Percentiles rank a stretch among this genome's conserved stretches.
Evolutionary conservation across 1,284 basidiomycete species (phyloP).

Genomic region (Marasmius tenuissimus): DNA sequence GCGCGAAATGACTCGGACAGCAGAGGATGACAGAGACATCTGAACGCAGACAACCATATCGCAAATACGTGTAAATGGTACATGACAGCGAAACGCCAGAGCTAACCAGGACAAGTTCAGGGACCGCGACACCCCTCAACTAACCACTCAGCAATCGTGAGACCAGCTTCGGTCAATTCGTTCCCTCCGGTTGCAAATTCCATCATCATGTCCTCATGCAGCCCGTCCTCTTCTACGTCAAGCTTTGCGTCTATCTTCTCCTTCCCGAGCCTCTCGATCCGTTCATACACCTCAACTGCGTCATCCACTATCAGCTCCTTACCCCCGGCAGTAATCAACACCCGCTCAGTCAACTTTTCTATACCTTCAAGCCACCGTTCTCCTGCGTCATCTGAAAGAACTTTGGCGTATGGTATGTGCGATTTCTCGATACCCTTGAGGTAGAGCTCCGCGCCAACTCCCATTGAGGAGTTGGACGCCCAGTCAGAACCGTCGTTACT

Average conservation of each 20-base stretch:
- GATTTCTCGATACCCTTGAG: constrained; percentile 13
- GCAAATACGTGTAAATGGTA: too few species aligned
- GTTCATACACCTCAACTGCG: constrained; percentile 8
- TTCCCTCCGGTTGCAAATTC: constrained; percentile 19
- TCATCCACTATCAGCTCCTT: constrained; percentile 15
- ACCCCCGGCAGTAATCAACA: constrained; percentile 9
- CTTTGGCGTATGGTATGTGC: constrained; percentile 6
- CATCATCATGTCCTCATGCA: constrained; percentile 31
- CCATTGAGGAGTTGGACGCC: not conserved
- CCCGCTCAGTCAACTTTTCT: constrained; percentile 7
- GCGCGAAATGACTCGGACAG: too few species aligned
- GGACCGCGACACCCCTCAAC: constrained; percentile 13
- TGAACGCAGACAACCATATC: too few species aligned
- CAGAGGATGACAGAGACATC: too few species aligned
- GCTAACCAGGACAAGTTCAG: not conserved
- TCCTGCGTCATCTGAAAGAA: not conserved
- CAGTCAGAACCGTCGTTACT: constrained; percentile 6
- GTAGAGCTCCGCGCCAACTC: not conserved
- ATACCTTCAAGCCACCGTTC: constrained; percentile 9
- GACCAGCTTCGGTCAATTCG: constrained; percentile 18
- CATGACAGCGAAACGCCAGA: too few species aligned
- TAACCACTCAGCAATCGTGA: constrained; percentile 26
- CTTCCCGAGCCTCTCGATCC: not conserved
- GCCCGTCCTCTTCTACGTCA: constrained; percentile 30
- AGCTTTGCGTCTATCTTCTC: constrained; percentile 18